Base-by-base conservation (phyloP, 371 early-diverging fungal genomes). In the Mucor plumbeus region DNA sequence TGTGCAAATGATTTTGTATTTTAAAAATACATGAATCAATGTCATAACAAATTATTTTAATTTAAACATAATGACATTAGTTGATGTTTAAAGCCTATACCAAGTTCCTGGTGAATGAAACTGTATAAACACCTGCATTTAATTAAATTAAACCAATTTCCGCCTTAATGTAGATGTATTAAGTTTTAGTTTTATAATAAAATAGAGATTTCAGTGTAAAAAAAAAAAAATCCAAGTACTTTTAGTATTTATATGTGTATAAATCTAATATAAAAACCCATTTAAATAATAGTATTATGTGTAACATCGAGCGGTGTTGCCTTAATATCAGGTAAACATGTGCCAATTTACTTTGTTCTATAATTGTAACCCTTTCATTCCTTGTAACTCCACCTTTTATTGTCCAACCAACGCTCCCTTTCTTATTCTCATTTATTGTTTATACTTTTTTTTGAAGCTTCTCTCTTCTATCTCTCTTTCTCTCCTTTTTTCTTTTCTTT, bases 311-410 rank as follows among this genome's bases (percentile, higher is more conserved):
- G 67, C 61, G 61, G 61, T 55, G 43, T 61, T 67, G 40, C 61
- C 63, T 39, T 53, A 40, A 53, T 50, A 21, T 41, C 55, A 43
- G 33, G 53, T 63, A 68, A 50, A 68, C 68, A 68, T 68, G 63
- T 68, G 86, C 43, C 80, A 85, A 66, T 84, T 86, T 75, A 87
- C 89, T 9, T 85, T 88, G 82, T 65, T 88, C 87, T 73, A 78
- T 80, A 34, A 80, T 78, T 64, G 85, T 85, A 36, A 84, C 85
- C 43, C 85, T 85, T 72, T 82, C 86, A 21, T 66, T 77, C 13
- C 78, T 39, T 40, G 40, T 26, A 8, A 39, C 60, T 44, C 44
- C 8, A 17, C 21, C 26, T 44, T 44, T 44, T 60, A 40, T 44
- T 33, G 40, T 26, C 50, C 50, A 50, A 50, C 50, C 50, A 50